Conservation (phyloP, 306 rosid genomes). For the Quercus parvula region DNA sequence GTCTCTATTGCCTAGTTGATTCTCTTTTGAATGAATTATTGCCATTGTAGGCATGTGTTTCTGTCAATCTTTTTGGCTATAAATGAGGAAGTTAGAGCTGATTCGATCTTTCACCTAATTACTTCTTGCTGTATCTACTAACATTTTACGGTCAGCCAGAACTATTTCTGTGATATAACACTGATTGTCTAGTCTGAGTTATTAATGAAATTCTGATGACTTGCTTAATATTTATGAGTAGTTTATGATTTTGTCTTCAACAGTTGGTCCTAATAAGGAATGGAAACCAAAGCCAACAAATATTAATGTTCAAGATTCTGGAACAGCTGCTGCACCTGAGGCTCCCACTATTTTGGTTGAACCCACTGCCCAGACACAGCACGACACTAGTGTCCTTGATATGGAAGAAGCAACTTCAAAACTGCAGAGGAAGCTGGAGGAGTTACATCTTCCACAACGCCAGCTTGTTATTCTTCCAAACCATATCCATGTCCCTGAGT, state of each 20-base stretch:
- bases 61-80: neutral
- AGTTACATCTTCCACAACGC: constrained; percentile 61
- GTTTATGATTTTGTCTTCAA: constrained; percentile 30
- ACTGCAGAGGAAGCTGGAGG: constrained; percentile 73
- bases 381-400: constrained; percentile 52
- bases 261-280: constrained; percentile 93
- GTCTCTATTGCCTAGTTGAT: constrained; percentile 1
- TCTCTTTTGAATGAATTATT: neutral
- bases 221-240: constrained; percentile 27
- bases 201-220: constrained; percentile 21
- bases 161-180: neutral
- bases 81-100: neutral
- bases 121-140: neutral
- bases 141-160: neutral
- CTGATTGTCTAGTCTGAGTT: neutral
- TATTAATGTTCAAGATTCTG: constrained; percentile 51
- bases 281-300: constrained; percentile 89
- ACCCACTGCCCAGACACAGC: constrained; percentile 35
- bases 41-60: neutral
- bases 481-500: constrained; percentile 91
- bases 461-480: constrained; percentile 89
- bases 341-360: constrained; percentile 39
- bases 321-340: constrained; percentile 55
- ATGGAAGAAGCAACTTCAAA: constrained; percentile 59
- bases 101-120: neutral